These are phyloP conservation scores for Parasarocladium wereldwijsianum DNA, from an alignment of 2,329 filamentous ascomycete species.

Conservation along the genomic window DNA sequence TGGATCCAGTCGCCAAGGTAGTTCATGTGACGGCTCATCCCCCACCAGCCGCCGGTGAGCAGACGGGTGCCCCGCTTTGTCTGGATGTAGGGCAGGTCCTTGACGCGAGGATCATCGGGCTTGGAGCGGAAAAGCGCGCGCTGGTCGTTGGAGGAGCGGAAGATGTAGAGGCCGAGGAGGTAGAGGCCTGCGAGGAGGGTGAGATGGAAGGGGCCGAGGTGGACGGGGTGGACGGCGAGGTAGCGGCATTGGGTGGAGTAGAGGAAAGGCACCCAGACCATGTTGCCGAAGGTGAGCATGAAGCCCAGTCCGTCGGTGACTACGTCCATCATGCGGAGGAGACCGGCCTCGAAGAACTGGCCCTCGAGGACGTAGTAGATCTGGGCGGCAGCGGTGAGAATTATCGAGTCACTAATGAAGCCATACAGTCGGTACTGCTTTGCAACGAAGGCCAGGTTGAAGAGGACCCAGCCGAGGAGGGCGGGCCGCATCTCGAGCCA, in stretches of 20 bases:
- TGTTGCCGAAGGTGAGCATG: slow-evolving; percentile 82
- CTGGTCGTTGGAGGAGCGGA: slow-evolving; percentile 76
- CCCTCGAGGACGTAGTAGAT: slow-evolving; percentile 69
- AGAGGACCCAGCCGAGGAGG: slow-evolving; percentile 69
- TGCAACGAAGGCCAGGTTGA: slow-evolving; percentile 69
- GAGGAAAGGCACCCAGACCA: slow-evolving; percentile 80
- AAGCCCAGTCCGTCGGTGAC: slow-evolving; percentile 82
- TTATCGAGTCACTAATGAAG: slow-evolving; percentile 67
- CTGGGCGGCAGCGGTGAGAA: slow-evolving; percentile 62
- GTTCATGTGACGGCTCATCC: slow-evolving; percentile 77
- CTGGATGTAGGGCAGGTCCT: slow-evolving; percentile 67
- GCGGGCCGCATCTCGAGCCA: slow-evolving; percentile 80
- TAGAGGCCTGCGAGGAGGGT: slow-evolving; percentile 50
- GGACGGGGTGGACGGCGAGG: slow-evolving; percentile 62
- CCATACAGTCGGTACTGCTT: slow-evolving; percentile 76
- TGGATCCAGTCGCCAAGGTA: slow-evolving; percentile 89
- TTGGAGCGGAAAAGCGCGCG: slow-evolving; percentile 88
- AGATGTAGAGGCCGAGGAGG: slow-evolving; percentile 62
- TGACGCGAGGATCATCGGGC: slow-evolving; percentile 61
- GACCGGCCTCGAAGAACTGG: slow-evolving; percentile 69
- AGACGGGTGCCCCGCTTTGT: slow-evolving; percentile 68
- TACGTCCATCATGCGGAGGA: slow-evolving; percentile 84
- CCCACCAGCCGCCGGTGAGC: slow-evolving; percentile 82
- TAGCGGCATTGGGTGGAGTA: slow-evolving; percentile 75
- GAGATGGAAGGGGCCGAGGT: slow-evolving; percentile 52